Evolutionary conservation across 306 rosid species (phyloP).

Genomic region (Medicago lupulina): DNA sequence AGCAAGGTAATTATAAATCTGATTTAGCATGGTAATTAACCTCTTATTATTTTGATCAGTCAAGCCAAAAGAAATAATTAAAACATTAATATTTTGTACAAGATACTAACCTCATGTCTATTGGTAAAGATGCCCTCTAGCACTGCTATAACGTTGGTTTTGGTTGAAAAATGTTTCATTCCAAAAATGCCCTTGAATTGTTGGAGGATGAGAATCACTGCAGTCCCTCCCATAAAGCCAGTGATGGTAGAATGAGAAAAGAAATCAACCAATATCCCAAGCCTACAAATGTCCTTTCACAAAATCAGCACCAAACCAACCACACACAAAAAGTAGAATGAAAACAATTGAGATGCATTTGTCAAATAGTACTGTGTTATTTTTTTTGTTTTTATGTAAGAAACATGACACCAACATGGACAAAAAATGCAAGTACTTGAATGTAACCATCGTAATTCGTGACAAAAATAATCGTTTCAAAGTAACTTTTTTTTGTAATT

Average conservation of each 20-base stretch:
- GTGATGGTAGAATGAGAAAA: conserved; percentile 87
- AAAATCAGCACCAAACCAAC: neutral
- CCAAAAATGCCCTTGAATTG: conserved; percentile 83
- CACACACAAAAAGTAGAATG: neutral
- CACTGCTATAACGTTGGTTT: conserved; percentile 61
- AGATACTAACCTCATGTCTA: conserved; percentile 58
- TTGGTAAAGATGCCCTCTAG: conserved; percentile 40
- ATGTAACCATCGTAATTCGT: neutral
- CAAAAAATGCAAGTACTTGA: neutral
- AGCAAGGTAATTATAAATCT: neutral
- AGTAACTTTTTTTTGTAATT: neutral
- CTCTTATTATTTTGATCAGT: conserved; percentile 11
- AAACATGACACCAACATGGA: neutral
- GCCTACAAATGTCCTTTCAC: conserved; percentile 46
- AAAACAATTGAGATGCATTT: conserved; percentile 9
- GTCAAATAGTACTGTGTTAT: neutral
- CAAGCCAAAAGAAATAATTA: neutral
- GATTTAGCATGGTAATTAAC: conserved; percentile 7
- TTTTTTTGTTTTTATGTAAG: neutral
- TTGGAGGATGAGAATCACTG: conserved; percentile 65
- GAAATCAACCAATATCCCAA: conserved; percentile 91
- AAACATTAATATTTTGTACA: neutral
- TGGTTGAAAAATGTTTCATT: conserved; percentile 60
- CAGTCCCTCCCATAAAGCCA: conserved; percentile 93
- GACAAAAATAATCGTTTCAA: neutral